A percentile compares a stretch with the other conserved stretches of the same genome.
Evolutionary conservation across 768 basidiomycete genomes (phyloP).

Genomic region (Hericium coralloides): DNA sequence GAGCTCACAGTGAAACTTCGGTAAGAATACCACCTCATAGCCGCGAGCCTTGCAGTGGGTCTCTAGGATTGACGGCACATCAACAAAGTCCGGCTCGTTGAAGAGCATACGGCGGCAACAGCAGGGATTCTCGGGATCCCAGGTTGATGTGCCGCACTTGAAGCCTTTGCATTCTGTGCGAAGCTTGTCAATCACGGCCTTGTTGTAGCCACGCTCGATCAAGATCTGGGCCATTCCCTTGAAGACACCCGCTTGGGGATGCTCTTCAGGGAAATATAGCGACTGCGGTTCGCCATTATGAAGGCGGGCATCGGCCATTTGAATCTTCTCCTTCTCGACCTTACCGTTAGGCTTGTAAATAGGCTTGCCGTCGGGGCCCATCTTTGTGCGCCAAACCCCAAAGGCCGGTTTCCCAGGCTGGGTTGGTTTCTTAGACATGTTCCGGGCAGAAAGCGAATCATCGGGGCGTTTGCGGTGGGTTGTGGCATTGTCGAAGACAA

Average conservation of each 20-base stretch:
- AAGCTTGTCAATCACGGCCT: constrained; percentile 20
- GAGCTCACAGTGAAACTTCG: too few relatives aligned
- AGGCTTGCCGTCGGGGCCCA: neutral
- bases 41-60: constrained; percentile 21
- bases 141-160: constrained; percentile 15
- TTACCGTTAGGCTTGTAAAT: neutral
- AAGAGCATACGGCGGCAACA: constrained; percentile 30
- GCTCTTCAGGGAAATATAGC: too few relatives aligned
- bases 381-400: neutral
- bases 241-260: neutral
- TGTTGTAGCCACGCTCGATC: constrained; percentile 32
- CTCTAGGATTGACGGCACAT: constrained; percentile 28
- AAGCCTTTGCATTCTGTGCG: constrained; percentile 23
- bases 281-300: constrained; percentile 16
- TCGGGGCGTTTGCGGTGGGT: constrained; percentile 22
- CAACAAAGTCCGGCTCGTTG: constrained; percentile 31
- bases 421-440: constrained; percentile 17
- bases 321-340: constrained; percentile 25
- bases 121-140: constrained; percentile 26
- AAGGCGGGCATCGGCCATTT: constrained; percentile 8
- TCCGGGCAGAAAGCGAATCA: constrained; percentile 18
- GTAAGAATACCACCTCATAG: constrained; percentile 32
- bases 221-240: constrained; percentile 30
- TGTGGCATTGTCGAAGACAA: constrained; percentile 36
- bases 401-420: constrained; percentile 13